phyloP scores from a whole-genome alignment of 2,329 filamentous ascomycete species.

The Claviceps sp. region DNA sequence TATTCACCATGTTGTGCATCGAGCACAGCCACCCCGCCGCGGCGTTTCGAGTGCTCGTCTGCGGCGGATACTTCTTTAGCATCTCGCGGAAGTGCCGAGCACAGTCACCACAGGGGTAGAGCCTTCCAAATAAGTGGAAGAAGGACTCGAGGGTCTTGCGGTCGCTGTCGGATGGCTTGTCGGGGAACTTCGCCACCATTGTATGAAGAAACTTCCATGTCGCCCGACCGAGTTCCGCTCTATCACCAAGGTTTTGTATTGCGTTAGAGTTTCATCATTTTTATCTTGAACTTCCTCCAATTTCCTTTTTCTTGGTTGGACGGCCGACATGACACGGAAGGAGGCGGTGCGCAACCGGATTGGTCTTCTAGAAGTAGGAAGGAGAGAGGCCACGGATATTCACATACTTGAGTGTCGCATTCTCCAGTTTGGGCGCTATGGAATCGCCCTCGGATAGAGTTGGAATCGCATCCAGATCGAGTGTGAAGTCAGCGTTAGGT shows the following conservation, averaged over 20 bases:
- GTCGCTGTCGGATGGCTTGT: conserved; percentile 49
- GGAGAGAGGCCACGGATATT: not conserved
- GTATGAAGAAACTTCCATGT: conserved; percentile 61
- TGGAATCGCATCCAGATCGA: conserved; percentile 31
- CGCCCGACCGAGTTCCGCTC: conserved; percentile 52
- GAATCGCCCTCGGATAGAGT: conserved; percentile 50
- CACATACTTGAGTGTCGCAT: conserved; percentile 62
- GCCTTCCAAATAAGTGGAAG: conserved; percentile 51
- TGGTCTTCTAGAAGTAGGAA: not conserved
- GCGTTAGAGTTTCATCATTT: not conserved
- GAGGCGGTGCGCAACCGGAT: not conserved
- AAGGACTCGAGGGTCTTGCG: conserved; percentile 49
- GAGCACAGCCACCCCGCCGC: conserved; percentile 57
- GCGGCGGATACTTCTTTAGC: conserved; percentile 48
- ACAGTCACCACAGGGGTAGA: conserved; percentile 60
- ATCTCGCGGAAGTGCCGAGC: conserved; percentile 53
- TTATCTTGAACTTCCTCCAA: not conserved
- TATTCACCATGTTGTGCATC: conserved; percentile 55
- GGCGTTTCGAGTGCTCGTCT: conserved; percentile 48
- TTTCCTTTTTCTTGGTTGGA: too few species aligned
- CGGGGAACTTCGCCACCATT: conserved; percentile 57
- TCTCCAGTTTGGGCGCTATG: conserved; percentile 71
- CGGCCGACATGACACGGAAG: not conserved
- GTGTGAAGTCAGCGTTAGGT: conserved; percentile 16
- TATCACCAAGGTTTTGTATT: conserved; percentile 13